Conservation (phyloP, 2,329 filamentous ascomycete genomes). For the Colletotrichum sp. region DNA sequence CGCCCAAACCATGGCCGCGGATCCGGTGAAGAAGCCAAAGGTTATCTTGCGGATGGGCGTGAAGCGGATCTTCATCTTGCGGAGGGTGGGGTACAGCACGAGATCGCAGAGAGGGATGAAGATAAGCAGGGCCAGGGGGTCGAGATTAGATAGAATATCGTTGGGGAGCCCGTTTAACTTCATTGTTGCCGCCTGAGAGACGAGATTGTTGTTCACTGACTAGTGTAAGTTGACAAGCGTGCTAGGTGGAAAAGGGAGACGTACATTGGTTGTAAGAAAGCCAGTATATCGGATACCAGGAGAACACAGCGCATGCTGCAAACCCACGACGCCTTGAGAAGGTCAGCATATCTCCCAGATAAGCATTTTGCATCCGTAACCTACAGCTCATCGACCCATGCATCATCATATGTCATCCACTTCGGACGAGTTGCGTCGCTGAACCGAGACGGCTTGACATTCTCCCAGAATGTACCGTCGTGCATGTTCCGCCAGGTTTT, state of each 20-base stretch:
- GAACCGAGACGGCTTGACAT: conserved; percentile 71
- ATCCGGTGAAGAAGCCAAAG: conserved; percentile 68
- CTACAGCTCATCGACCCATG: conserved; percentile 75
- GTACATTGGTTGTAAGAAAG: conserved; percentile 51
- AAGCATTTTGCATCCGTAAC: not conserved
- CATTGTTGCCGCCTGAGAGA: conserved; percentile 70
- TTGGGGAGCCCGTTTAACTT: conserved; percentile 74
- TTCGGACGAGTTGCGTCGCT: conserved; percentile 55
- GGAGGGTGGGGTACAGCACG: conserved; percentile 70
- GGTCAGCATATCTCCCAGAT: not conserved
- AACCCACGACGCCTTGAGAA: conserved; percentile 60
- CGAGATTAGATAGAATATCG: conserved; percentile 76
- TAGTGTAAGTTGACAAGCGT: conserved; percentile 23
- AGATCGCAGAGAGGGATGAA: conserved; percentile 76
- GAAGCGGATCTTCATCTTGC: conserved; percentile 68
- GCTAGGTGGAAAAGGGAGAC: not conserved
- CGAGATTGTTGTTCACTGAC: conserved; percentile 58
- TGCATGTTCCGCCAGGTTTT: conserved; percentile 63
- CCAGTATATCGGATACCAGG: conserved; percentile 70
- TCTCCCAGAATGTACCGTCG: conserved; percentile 66
- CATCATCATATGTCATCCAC: conserved; percentile 83
- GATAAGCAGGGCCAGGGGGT: conserved; percentile 81
- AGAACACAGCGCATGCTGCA: conserved; percentile 71
- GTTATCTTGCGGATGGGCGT: conserved; percentile 80
- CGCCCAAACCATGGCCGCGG: conserved; percentile 63